These are phyloP conservation scores for Mimosa pudica DNA, from an alignment of 306 rosid genomes.

Conservation along the genomic window DNA sequence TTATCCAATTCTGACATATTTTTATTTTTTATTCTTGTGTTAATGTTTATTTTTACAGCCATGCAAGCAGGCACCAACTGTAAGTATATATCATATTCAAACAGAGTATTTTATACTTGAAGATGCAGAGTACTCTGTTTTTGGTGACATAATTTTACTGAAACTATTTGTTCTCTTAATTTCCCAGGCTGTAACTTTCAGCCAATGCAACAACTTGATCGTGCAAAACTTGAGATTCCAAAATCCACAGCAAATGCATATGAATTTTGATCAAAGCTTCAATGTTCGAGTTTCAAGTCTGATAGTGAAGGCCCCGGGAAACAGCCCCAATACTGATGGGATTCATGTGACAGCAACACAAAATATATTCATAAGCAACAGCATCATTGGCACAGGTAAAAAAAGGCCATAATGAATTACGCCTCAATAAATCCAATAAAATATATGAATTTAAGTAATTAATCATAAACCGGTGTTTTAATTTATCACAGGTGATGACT, in stretches of 20 bases:
- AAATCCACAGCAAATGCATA: constrained; percentile 83
- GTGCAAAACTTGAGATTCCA: constrained; percentile 47
- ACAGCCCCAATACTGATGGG: constrained; percentile 94
- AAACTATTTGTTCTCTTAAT: neutral
- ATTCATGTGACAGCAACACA: constrained; percentile 71
- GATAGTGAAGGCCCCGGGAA: constrained; percentile 54
- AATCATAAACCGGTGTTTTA: neutral
- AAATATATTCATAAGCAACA: constrained; percentile 48
- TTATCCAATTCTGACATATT: constrained; percentile 8
- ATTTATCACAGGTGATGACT: constrained; percentile 74
- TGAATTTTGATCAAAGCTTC: constrained; percentile 48
- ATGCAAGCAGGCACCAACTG: constrained; percentile 75
- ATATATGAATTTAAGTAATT: neutral
- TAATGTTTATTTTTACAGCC: constrained; percentile 45
- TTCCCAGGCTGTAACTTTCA: constrained; percentile 72
- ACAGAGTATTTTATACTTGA: neutral
- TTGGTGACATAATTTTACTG: constrained; percentile 14
- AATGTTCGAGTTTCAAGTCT: constrained; percentile 60
- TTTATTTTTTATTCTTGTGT: constrained; percentile 1
- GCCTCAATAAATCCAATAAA: neutral
- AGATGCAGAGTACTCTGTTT: constrained; percentile 16
- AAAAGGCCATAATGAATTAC: neutral
- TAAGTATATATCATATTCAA: constrained; percentile 43
- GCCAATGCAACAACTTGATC: constrained; percentile 52
- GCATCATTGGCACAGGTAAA: constrained; percentile 68